phyloP scores from a whole-genome alignment of 352 stramenopile species.

The Globisporangium takayamanum region DNA sequence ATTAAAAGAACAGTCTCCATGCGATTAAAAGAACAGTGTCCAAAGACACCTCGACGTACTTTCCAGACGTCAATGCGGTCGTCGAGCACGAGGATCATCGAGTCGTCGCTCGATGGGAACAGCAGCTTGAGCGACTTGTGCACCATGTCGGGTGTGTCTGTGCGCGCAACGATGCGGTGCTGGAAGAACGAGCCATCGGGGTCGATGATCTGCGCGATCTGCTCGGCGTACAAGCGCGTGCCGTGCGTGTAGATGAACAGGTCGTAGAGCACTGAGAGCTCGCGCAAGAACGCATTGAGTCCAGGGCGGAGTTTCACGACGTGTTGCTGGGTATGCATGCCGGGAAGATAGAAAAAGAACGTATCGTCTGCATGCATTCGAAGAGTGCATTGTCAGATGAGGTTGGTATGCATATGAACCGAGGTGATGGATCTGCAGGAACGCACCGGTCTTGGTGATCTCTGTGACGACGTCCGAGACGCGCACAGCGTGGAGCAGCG shows the following conservation, averaged over 20 bases:
- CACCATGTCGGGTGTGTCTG: conserved; percentile 79
- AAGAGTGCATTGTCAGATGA: no score
- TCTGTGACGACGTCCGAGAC: conserved; percentile 57
- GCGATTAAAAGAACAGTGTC: background rate
- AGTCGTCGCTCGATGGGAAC: conserved; percentile 82
- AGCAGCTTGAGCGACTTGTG: conserved; percentile 86
- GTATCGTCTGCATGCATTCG: conserved; percentile 50
- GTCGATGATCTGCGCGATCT: conserved; percentile 92
- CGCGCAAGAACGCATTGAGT: conserved; percentile 83
- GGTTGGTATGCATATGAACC: background rate
- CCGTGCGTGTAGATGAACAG: conserved; percentile 95
- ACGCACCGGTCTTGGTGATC: conserved; percentile 47
- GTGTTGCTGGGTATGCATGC: conserved; percentile 69
- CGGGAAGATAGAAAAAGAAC: conserved; percentile 72
- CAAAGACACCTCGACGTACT: conserved; percentile 9
- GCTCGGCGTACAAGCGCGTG: conserved; percentile 91
- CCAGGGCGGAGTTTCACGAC: conserved; percentile 92
- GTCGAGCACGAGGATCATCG: conserved; percentile 83
- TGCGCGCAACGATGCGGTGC: conserved; percentile 83
- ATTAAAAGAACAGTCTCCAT: background rate
- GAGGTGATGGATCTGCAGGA: background rate
- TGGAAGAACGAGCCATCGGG: conserved; percentile 74
- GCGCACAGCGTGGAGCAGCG: conserved; percentile 91
- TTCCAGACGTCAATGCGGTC: conserved; percentile 87
- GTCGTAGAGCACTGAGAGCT: conserved; percentile 84